Conservation (phyloP, 352 stramenopile genomes). For the Blastocystis sp. region DNA sequence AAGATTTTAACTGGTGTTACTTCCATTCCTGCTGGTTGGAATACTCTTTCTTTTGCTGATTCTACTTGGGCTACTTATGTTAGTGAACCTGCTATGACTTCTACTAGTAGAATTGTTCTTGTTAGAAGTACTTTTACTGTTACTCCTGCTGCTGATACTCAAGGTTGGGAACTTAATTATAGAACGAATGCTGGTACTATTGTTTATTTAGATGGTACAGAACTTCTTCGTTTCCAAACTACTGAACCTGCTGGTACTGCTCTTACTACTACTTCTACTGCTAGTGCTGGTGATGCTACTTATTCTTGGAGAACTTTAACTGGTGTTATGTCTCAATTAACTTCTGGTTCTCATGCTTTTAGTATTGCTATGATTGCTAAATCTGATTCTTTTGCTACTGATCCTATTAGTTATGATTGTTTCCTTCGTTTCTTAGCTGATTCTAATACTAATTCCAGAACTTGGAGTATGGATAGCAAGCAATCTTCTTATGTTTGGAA, state of each 20-base stretch:
- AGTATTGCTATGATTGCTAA: conserved; percentile 1
- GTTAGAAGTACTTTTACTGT: conserved; percentile 9
- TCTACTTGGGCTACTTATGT: background rate
- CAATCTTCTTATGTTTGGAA: too few species aligned
- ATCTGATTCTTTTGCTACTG: too few species aligned
- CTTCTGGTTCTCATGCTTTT: background rate
- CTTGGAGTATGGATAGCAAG: too few species aligned
- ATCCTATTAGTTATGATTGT: too few species aligned
- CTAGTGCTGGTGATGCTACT: background rate
- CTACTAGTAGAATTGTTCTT: background rate
- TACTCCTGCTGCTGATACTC: background rate
- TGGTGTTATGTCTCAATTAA: background rate
- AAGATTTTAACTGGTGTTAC: too few species aligned
- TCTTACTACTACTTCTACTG: background rate
- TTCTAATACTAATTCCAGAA: too few species aligned
- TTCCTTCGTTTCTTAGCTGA: too few species aligned
- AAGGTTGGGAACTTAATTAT: conserved; percentile 5
- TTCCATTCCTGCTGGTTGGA: conserved; percentile 3
- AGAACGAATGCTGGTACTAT: background rate
- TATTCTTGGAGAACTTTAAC: background rate
- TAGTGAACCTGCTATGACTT: background rate
- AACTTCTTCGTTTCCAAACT: conserved; percentile 2
- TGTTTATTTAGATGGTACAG: conserved; percentile 9
- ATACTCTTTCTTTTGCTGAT: background rate
- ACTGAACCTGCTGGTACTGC: conserved; percentile 2